Percentiles rank a stretch among this genome's conserved stretches.
Evolutionary conservation across 768 basidiomycete genomes (phyloP).

Genomic region (Lactarius evosmus): DNA sequence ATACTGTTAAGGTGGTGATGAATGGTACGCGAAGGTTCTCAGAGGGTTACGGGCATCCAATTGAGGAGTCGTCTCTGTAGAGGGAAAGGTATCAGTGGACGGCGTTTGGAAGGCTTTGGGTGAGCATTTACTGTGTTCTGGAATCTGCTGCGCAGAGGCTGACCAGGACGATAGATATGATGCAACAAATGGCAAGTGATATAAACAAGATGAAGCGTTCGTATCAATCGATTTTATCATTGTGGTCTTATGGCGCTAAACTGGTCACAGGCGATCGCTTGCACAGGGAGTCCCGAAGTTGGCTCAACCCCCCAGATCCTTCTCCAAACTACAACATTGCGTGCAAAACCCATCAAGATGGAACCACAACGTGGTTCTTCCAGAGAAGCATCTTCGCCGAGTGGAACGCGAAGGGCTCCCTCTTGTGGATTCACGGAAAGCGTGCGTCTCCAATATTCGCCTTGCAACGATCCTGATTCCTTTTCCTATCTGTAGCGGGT

Average conservation of each 20-base stretch:
- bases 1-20: background rate
- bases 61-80: background rate
- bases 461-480: background rate
- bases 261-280: background rate
- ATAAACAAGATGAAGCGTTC: conserved; percentile 6
- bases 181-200: background rate
- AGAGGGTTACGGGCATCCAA: background rate
- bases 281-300: background rate
- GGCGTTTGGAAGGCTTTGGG: background rate
- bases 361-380: conserved; percentile 5
- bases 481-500: background rate
- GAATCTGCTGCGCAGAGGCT: background rate
- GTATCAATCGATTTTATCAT: background rate
- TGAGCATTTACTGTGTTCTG: background rate
- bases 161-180: background rate
- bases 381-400: background rate
- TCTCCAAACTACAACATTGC: conserved; percentile 4
- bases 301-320: conserved; percentile 13
- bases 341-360: background rate
- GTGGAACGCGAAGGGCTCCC: conserved; percentile 4
- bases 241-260: background rate
- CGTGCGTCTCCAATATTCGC: background rate
- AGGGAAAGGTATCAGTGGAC: background rate
- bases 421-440: conserved; percentile 13
- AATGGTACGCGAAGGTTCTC: background rate